Conservation (phyloP, 192 early-diverging fungal genomes). For the Coemansia javaensis region DNA sequence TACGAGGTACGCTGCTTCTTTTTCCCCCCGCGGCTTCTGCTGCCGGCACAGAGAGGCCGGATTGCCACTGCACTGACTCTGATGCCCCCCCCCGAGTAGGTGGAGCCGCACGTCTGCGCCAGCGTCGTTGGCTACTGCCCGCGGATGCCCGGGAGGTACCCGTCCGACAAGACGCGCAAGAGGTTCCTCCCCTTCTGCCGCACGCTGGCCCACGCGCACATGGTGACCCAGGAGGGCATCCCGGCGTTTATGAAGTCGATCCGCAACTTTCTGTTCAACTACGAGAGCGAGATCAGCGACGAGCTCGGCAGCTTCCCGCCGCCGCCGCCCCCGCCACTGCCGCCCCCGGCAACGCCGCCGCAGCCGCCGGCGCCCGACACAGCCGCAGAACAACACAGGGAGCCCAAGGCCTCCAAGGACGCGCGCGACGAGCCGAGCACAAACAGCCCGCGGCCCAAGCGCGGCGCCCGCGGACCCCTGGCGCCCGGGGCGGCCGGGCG, state of each 20-base stretch:
- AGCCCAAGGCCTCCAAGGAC: too few species aligned
- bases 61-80: background rate
- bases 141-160: constrained; percentile 38
- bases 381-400: too few species aligned
- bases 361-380: background rate
- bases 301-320: constrained; percentile 46
- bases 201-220: constrained; percentile 38
- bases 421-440: too few species aligned
- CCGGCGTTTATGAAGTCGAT: constrained; percentile 41
- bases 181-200: constrained; percentile 52
- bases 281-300: constrained; percentile 44
- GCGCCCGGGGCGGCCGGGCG: constrained; percentile 15
- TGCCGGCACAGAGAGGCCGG: too few species aligned
- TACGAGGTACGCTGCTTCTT: constrained; percentile 37
- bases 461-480: background rate
- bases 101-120: constrained; percentile 46
- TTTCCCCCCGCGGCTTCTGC: too few species aligned
- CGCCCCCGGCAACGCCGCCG: constrained; percentile 2
- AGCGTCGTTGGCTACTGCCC: constrained; percentile 47
- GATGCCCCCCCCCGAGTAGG: constrained; percentile 7
- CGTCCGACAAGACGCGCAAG: constrained; percentile 23
- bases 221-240: constrained; percentile 32
- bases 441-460: too few species aligned
- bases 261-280: constrained; percentile 50
- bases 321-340: constrained; percentile 18